Evolutionary conservation across 352 stramenopile genomes (phyloP).

Genomic region (Phytophthora nicotianae): DNA sequence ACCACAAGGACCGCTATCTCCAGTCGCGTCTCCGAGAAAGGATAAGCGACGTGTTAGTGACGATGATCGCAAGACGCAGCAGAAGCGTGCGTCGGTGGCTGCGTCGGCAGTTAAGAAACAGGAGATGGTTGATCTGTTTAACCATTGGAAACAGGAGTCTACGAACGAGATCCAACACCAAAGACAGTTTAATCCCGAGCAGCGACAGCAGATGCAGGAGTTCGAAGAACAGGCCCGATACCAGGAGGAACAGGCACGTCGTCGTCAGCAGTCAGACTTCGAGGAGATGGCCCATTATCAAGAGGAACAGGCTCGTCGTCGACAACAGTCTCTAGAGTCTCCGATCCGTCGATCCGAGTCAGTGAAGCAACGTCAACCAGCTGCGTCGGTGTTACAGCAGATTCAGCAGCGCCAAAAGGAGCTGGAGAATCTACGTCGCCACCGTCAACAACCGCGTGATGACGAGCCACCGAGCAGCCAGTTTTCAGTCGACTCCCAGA

Average conservation of each 20-base stretch:
- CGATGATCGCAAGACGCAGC: constrained; percentile 16
- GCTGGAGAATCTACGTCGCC: constrained; percentile 26
- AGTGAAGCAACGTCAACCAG: constrained; percentile 15
- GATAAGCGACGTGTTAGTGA: constrained; percentile 10
- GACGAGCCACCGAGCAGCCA: constrained; percentile 36
- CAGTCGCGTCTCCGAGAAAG: constrained; percentile 23
- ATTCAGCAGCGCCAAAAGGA: constrained; percentile 42
- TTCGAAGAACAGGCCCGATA: constrained; percentile 36
- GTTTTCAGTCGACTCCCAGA: constrained; percentile 21
- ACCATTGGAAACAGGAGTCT: constrained; percentile 40
- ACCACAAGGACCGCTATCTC: constrained; percentile 18
- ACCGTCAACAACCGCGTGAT: constrained; percentile 31
- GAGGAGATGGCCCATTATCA: constrained; percentile 37
- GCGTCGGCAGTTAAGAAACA: constrained; percentile 27
- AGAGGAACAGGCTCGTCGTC: constrained; percentile 34
- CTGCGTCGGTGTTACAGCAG: constrained; percentile 31
- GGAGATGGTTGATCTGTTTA: constrained; percentile 41
- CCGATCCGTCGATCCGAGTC: constrained; percentile 15
- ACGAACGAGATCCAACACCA: constrained; percentile 34
- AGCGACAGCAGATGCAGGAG: constrained; percentile 31
- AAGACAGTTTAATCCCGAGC: constrained; percentile 17
- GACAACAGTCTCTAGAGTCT: constrained; percentile 23
- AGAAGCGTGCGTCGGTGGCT: constrained; percentile 14
- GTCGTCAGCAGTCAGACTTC: constrained; percentile 36
- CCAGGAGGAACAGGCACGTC: constrained; percentile 36